Percentiles rank a stretch among this genome's conserved stretches.
phyloP scores from a whole-genome alignment of 371 early-diverging fungal genomes.

The Mortierella sp. region DNA sequence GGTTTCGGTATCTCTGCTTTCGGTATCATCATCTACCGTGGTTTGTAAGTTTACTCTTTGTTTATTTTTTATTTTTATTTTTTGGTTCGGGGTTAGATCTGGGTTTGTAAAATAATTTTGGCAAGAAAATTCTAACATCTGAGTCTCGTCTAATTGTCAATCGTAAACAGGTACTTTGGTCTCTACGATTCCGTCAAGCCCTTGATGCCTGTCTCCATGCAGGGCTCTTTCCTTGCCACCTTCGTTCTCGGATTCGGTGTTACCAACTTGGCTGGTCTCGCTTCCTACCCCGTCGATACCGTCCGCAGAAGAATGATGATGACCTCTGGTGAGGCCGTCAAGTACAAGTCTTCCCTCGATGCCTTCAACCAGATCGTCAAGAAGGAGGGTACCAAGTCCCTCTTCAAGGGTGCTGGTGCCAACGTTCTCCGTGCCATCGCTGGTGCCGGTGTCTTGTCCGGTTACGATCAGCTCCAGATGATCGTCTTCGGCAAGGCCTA shows the following conservation, averaged over 20 bases:
- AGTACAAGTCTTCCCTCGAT: slow-evolving; percentile 79
- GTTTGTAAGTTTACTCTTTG: slow-evolving; percentile 57
- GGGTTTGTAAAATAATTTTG: not conserved
- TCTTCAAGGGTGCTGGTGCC: slow-evolving; percentile 88
- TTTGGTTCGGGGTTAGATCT: slow-evolving; percentile 3
- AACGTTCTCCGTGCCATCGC: slow-evolving; percentile 87
- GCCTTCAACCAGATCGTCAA: slow-evolving; percentile 76
- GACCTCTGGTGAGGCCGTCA: slow-evolving; percentile 80
- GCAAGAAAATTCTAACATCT: not conserved
- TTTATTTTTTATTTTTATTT: not conserved
- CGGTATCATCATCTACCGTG: slow-evolving; percentile 91
- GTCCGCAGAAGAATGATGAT: slow-evolving; percentile 93
- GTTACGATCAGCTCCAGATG: slow-evolving; percentile 73
- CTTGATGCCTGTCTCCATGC: slow-evolving; percentile 65
- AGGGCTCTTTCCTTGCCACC: slow-evolving; percentile 71
- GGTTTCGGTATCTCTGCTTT: slow-evolving; percentile 89
- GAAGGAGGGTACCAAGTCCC: slow-evolving; percentile 80
- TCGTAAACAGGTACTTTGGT: slow-evolving; percentile 76
- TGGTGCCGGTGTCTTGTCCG: slow-evolving; percentile 83
- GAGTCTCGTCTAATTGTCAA: not conserved
- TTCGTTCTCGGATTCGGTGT: slow-evolving; percentile 78
- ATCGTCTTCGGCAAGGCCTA: slow-evolving; percentile 67
- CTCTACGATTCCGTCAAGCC: slow-evolving; percentile 81
- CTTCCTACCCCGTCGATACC: slow-evolving; percentile 90
- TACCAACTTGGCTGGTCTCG: slow-evolving; percentile 75